Percentiles rank a stretch among this genome's conserved stretches.
Evolutionary conservation across 2,329 filamentous ascomycete genomes (phyloP).

Genomic region (Verticillium isaacii): DNA sequence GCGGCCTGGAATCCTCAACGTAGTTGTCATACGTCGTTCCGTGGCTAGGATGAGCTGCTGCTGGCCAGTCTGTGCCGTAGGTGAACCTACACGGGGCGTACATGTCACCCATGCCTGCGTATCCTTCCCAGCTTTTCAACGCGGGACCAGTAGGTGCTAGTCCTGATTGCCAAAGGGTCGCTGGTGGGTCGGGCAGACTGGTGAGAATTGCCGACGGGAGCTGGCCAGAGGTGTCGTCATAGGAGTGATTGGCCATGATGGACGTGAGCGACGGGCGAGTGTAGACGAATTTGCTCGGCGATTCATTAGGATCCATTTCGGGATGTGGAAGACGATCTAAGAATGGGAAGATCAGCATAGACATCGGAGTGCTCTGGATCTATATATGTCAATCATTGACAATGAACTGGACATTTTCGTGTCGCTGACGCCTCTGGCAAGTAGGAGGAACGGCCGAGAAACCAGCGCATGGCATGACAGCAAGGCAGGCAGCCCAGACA

Average conservation of each 20-base stretch:
- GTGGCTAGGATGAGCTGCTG: background rate
- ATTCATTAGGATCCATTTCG: background rate
- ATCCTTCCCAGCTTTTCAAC: background rate
- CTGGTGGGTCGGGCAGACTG: background rate
- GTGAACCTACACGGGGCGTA: background rate
- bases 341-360: background rate
- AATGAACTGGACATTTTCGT: background rate
- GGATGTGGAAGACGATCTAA: background rate
- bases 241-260: background rate
- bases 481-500: background rate
- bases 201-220: background rate
- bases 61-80: too few species aligned
- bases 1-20: background rate
- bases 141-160: background rate
- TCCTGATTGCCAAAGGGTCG: background rate
- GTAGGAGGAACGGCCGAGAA: background rate
- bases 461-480: background rate
- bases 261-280: background rate
- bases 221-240: background rate
- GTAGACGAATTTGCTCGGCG: conserved; percentile 9
- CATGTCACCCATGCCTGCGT: background rate
- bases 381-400: background rate
- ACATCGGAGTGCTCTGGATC: background rate
- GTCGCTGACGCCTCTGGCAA: background rate
- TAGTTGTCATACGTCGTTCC: background rate